phyloP scores from a whole-genome alignment of 2,329 filamentous ascomycete genomes.

The Colletotrichum cuscutae region DNA sequence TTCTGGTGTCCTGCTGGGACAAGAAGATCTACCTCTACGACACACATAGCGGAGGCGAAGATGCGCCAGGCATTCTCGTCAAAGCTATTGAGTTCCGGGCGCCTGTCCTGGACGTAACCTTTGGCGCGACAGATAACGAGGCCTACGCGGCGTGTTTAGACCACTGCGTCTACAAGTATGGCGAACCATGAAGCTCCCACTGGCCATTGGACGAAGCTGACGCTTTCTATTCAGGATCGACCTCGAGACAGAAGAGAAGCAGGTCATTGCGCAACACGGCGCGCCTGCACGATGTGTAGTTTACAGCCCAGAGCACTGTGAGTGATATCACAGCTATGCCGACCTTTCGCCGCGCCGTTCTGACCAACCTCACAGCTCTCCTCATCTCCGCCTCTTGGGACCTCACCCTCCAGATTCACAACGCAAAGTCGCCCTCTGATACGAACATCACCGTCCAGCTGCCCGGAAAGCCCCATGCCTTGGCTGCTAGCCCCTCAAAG shows the following conservation, averaged over 20 bases:
- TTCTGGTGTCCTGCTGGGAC: slow-evolving; percentile 97
- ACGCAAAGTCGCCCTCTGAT: slow-evolving; percentile 63
- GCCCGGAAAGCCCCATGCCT: slow-evolving; percentile 88
- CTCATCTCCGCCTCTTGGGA: slow-evolving; percentile 96
- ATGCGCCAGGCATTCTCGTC: slow-evolving; percentile 70
- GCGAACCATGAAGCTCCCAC: not conserved
- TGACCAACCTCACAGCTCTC: slow-evolving; percentile 59
- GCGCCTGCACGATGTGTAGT: slow-evolving; percentile 85
- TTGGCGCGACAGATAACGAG: slow-evolving; percentile 83
- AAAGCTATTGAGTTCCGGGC: slow-evolving; percentile 83
- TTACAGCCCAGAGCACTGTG: slow-evolving; percentile 79
- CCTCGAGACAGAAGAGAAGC: slow-evolving; percentile 77
- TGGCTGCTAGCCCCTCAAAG: slow-evolving; percentile 81
- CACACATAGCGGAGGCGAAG: slow-evolving; percentile 65
- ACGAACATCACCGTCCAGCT: slow-evolving; percentile 74
- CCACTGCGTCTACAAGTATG: slow-evolving; percentile 81
- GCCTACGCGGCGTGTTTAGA: slow-evolving; percentile 90
- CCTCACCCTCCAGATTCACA: slow-evolving; percentile 86
- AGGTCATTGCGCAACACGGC: slow-evolving; percentile 80
- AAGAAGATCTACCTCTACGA: slow-evolving; percentile 92
- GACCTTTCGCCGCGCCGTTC: not conserved
- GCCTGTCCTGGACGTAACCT: slow-evolving; percentile 91
- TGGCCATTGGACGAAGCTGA: not conserved
- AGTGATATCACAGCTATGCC: slow-evolving; percentile 39
- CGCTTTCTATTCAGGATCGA: slow-evolving; percentile 61